Evolutionary conservation across 2,329 filamentous ascomycete species (phyloP).

Genomic region (Penicillium janthinellum): DNA sequence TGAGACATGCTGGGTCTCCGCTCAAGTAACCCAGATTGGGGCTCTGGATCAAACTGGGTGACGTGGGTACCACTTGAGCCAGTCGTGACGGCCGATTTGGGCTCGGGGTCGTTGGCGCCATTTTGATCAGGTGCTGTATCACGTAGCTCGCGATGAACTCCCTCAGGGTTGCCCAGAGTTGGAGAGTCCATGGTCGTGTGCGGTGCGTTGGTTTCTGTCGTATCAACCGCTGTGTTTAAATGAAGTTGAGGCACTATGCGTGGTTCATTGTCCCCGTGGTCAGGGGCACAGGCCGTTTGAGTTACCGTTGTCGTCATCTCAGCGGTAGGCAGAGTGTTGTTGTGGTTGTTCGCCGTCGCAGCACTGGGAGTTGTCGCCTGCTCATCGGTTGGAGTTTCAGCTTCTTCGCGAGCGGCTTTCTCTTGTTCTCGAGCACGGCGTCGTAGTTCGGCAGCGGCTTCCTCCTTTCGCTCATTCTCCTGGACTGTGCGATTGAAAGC

Average conservation of each 20-base stretch:
- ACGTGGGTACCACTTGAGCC: conserved; percentile 64
- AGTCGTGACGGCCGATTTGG: conserved; percentile 55
- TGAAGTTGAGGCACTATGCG: conserved; percentile 28
- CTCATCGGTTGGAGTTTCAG: neutral
- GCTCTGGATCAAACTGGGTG: conserved; percentile 67
- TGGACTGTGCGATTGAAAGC: conserved; percentile 84
- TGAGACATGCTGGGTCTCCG: conserved; percentile 36
- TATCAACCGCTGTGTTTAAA: conserved; percentile 28
- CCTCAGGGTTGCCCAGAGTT: conserved; percentile 41
- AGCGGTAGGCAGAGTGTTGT: conserved; percentile 9
- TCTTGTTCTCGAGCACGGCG: conserved; percentile 47
- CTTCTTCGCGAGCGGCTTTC: conserved; percentile 46
- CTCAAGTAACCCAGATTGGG: conserved; percentile 60
- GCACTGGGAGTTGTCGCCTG: neutral
- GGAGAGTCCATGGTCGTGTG: conserved; percentile 46
- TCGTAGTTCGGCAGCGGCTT: conserved; percentile 56
- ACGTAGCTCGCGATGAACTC: conserved; percentile 10
- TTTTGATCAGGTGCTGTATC: neutral
- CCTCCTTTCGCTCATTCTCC: conserved; percentile 63
- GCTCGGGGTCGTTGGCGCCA: conserved; percentile 8
- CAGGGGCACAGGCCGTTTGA: conserved; percentile 14
- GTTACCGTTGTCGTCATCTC: conserved; percentile 30
- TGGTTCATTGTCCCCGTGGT: conserved; percentile 17
- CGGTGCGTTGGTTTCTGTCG: conserved; percentile 18
- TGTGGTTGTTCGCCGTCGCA: neutral